Evolutionary conservation across 768 basidiomycete species (phyloP), one percentile per base, ranked within the genome.

Genomic region (Tricholoma matsutake): DNA sequence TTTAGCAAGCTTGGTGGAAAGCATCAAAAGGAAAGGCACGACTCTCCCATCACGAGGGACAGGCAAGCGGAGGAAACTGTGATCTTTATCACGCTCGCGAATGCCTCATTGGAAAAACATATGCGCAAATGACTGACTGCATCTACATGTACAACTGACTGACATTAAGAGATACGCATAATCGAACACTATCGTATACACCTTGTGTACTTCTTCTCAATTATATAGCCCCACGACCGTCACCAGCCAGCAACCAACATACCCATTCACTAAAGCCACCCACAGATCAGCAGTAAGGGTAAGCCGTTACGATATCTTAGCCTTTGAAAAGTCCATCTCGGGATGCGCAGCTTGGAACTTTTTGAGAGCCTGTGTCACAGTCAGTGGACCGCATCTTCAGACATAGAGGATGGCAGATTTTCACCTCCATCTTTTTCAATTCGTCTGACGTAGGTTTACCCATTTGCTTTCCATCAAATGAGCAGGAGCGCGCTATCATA

Each of bases 361-460:
- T 75, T 87, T 85, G 60, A 98, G 76, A 49, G 91, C 87, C 89
- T 95, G 62, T 45, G 53, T 52, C 37, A 54, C 43, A 59, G 39
- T 43, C 18, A 64, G 54, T 37, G 63, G 55, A 45, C 11, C 8
- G 39, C 10, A n/a, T 28, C 14, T 6, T 29, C 34, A 5, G 28
- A 32, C 31, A 11, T 37, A 35, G 32, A 11, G 16, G 16, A 31
- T 18, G 14, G 8, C 16, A 18, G 32, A 35, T 41, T 31, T n/a
- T 76, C 64, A 88, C 92, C 81, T 97, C 96, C 81, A 86, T 83
- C 77, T 96, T 98, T 79, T 94, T 94, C 64, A 93, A 64, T 65
- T 97, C 96, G 63, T 96, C 96, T 0, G 94, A 96, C 1, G 95
- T 96, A 5, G 96, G 96, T 71, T 94, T 95, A 62, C 94, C 95